These are phyloP conservation scores for Kazachstania psychrophila DNA, from an alignment of 805 yeast species.

Conservation along the genomic window DNA sequence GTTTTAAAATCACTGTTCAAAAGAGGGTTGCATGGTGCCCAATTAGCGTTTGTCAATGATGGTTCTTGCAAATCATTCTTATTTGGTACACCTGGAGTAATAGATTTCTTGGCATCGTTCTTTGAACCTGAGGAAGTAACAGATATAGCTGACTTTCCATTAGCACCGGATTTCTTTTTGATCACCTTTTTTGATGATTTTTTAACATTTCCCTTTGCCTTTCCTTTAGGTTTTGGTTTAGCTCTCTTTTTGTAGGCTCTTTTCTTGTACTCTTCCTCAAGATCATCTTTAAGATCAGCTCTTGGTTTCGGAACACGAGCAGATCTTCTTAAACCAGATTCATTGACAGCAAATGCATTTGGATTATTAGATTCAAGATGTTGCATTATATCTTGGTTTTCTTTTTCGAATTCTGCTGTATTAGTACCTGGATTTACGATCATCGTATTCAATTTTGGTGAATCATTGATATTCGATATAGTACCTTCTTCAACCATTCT, in stretches of 20 bases:
- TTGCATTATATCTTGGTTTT: too few species aligned
- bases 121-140: neutral
- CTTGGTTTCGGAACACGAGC: constrained; percentile 19
- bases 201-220: constrained; percentile 7
- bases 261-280: constrained; percentile 12
- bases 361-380: neutral
- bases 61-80: constrained; percentile 17
- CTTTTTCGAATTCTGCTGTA: neutral
- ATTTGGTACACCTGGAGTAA: neutral
- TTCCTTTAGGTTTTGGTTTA: constrained; percentile 8
- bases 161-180: neutral
- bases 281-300: constrained; percentile 11
- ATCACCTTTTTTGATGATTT: constrained; percentile 2
- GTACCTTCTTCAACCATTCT: too few species aligned
- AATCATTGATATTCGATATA: too few species aligned
- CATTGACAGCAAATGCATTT: neutral
- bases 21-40: constrained; percentile 24
- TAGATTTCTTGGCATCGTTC: neutral
- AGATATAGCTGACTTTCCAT: neutral
- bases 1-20: constrained; percentile 14
- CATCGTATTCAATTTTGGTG: too few species aligned
- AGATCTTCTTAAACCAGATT: constrained; percentile 17
- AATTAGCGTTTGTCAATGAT: constrained; percentile 13
- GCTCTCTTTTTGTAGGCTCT: constrained; percentile 8
- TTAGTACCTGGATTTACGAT: neutral